phyloP scores from a whole-genome alignment of 805 yeast species.

The Vanderwaltozyma yarrowii region DNA sequence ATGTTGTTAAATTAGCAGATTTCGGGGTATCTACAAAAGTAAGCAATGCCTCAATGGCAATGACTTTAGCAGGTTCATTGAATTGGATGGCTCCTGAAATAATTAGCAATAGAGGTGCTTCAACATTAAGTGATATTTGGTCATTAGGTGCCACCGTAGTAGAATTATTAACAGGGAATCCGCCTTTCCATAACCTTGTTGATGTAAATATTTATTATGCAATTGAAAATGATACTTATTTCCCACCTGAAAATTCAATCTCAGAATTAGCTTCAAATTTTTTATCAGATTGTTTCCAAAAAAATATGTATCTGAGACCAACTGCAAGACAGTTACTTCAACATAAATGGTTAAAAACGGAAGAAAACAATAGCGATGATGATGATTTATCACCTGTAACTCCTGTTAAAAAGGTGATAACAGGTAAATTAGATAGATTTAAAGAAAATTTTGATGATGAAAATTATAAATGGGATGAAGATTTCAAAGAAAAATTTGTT shows the following conservation, averaged over 20 bases:
- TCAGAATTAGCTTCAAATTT: constrained; percentile 56
- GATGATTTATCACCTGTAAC: not conserved
- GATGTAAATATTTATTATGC: constrained; percentile 30
- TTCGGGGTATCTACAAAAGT: constrained; percentile 90
- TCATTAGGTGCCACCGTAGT: constrained; percentile 91
- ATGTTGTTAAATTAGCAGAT: constrained; percentile 83
- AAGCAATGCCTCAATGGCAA: constrained; percentile 42
- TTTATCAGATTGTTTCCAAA: constrained; percentile 57
- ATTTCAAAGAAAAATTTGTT: constrained; percentile 16
- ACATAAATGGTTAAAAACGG: constrained; percentile 39
- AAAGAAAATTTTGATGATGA: constrained; percentile 17
- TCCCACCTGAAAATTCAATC: constrained; percentile 23
- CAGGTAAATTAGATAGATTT: constrained; percentile 15
- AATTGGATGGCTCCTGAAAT: constrained; percentile 99
- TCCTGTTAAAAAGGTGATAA: not conserved
- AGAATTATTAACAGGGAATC: constrained; percentile 75
- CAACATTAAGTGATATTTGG: constrained; percentile 87
- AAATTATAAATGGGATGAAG: constrained; percentile 21
- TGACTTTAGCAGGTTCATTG: constrained; percentile 75
- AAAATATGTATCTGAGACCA: constrained; percentile 59
- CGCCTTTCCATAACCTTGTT: constrained; percentile 64
- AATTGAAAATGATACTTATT: constrained; percentile 32
- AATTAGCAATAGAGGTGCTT: constrained; percentile 71
- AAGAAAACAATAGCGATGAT: not conserved
- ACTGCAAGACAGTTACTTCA: constrained; percentile 49